A percentile compares a stretch with the other conserved stretches of the same genome.
These are phyloP conservation scores for Pseudonitzschia multiseries DNA, from an alignment of 108 stramenopile genomes.

Conservation along the genomic window DNA sequence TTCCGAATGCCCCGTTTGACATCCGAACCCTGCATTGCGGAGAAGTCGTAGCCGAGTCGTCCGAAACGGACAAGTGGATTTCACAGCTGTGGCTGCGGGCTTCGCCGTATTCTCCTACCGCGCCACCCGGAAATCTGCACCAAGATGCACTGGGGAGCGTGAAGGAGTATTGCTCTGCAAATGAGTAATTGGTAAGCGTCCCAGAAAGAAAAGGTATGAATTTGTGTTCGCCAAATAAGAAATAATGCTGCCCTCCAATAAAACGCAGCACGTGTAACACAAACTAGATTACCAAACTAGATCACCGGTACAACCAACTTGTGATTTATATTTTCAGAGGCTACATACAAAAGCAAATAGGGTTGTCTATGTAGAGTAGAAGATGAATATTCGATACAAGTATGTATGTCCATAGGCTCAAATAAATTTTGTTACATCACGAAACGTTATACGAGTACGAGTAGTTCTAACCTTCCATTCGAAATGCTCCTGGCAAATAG, in stretches of 20 bases:
- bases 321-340: too few species aligned
- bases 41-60: slow-evolving; percentile 55
- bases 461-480: too few species aligned
- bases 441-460: too few species aligned
- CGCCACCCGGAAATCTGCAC: slow-evolving; percentile 67
- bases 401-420: too few species aligned
- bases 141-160: slow-evolving; percentile 29
- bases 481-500: too few species aligned
- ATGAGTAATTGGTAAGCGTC: background rate
- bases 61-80: slow-evolving; percentile 75
- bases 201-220: background rate
- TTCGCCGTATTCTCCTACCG: slow-evolving; percentile 54
- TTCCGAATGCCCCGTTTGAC: slow-evolving; percentile 72
- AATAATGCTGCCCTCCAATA: background rate
- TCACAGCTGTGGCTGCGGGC: slow-evolving; percentile 78
- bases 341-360: too few species aligned
- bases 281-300: too few species aligned
- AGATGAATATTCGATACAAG: too few species aligned
- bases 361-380: too few species aligned
- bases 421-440: too few species aligned
- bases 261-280: background rate
- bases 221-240: too few species aligned
- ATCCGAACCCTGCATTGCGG: slow-evolving; percentile 82
- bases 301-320: too few species aligned
- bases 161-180: slow-evolving; percentile 8